These are phyloP conservation scores for Vitis hybrid DNA, from an alignment of 177 flowering plant species.

Conservation along the genomic window DNA sequence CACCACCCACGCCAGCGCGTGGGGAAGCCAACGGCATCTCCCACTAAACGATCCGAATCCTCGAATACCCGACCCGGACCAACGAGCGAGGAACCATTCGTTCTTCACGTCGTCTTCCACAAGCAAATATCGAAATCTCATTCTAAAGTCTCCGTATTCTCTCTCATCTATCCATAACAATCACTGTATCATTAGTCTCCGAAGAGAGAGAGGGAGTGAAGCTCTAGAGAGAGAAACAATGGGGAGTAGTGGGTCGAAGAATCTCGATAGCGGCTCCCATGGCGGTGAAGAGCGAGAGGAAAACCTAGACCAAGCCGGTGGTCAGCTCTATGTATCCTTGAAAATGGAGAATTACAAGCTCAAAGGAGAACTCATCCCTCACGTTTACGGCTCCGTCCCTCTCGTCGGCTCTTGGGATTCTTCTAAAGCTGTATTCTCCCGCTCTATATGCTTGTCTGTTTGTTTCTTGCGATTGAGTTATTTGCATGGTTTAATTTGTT, in stretches of 20 bases:
- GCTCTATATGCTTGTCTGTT: not conserved
- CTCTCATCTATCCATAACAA: no score
- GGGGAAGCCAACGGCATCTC: no score
- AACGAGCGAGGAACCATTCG: no score
- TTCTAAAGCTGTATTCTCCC: constrained; percentile 68
- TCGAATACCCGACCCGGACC: no score
- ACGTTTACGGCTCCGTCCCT: constrained; percentile 89
- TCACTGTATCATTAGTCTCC: no score
- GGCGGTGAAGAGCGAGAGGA: constrained; percentile 56
- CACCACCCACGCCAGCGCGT: no score
- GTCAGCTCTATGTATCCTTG: constrained; percentile 83
- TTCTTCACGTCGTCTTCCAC: no score
- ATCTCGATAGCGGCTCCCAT: constrained; percentile 39
- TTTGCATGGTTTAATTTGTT: constrained; percentile 2
- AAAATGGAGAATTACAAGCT: constrained; percentile 82
- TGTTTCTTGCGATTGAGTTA: not conserved
- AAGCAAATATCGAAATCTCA: no score
- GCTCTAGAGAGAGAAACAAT: constrained; percentile 25
- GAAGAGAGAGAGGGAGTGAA: constrained; percentile 8
- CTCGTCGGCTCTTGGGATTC: constrained; percentile 93
- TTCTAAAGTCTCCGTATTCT: no score
- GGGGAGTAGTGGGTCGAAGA: constrained; percentile 76
- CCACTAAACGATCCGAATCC: no score
- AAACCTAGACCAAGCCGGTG: constrained; percentile 55
- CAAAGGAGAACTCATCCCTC: constrained; percentile 74